Evolutionary conservation across 176 grass and related monocot species (phyloP), one percentile per base, ranked within the genome.

Genomic region (Tillandsia fasciculata): DNA sequence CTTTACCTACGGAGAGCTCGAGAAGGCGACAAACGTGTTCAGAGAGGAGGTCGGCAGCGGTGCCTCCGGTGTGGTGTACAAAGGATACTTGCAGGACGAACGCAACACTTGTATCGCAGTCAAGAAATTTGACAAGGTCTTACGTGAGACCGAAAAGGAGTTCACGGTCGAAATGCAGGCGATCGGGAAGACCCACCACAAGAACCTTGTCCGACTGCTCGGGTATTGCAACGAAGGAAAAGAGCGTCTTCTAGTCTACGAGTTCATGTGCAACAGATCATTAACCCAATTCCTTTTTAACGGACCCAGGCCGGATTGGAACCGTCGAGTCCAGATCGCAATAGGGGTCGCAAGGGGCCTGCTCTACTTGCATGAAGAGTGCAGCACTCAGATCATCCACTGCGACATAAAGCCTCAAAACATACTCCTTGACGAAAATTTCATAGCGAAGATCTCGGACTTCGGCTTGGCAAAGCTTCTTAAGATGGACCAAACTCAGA

Each of bases 331-430:
- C 72, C 72, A 64, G 42, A 51, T 74, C 33, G 72, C 56, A 8
- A 3, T 74, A 0, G 72, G 58, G 26, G 51, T 74, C 57, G 72
- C 72, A 0, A 50, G 58, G 18, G 72, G 42, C 10, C 72, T 74
- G 15, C 56, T 64, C 11, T 74, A 74, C 72, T 18, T 74, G 57
- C 72, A 74, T 22, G 59, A 74, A 9, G 57, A 64, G 57, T 74
- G 72, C 58, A 15, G 59, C 72, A 64, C n/a, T 23, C 72, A 64
- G 11, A 17, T 74, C 33, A 74, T 74, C 27, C 72, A 74, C 72
- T 74, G 72, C 23, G 72, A 74, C 61, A 74, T 65, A 51, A 74
- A 74, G 61, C 72, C 72, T 9, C 72, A 74, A 49, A 74, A 74
- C 61, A 23, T 74, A 23, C 61, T 74, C 1, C 12, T 74, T 2